Base-by-base conservation (phyloP, 768 basidiomycete species). In the Mycena floridula region DNA sequence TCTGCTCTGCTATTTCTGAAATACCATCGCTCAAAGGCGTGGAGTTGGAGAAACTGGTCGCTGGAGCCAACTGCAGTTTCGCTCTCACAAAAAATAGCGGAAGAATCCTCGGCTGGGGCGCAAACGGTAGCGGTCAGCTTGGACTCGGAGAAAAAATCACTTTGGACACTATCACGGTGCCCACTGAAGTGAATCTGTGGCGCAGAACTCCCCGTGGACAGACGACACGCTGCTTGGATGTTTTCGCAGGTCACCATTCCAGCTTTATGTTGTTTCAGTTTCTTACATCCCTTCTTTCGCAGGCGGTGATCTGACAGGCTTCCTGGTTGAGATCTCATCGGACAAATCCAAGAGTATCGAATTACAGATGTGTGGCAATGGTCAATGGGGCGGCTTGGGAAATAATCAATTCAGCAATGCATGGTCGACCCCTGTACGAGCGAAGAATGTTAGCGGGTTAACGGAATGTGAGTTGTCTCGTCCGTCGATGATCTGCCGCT, bases 61-160 rank as follows among this genome's bases (percentile, higher is more conserved):
- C 90, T 21, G 89, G 89, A 2, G 68, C 70, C 28, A 72, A 81
- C 44, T 81, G 76, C 38, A 91, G 86, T 54, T 90, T 89, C 55
- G 82, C 73, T 8, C 69, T 80, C 21, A 90, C 89, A 0, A 46
- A 51, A 3, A 54, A 63, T 5, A 62, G 68, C 2, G 93, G 91
- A 2, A 70, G 80, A 43, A 86, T 94, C 8, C 73, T 97, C 16
- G 89, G 82, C 0, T 95, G 88, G 80, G 93, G 93, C 37, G 89
- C 89, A 1, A 95, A 96, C 58, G 82, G 88, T 50, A 47, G 16
- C 53, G 88, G 89, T 22, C 92, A 97, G 65, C 73, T 94, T 37
- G 92, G 90, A 32, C 65, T 91, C 21, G 89, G 88, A 13, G 66
- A 69, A 13, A 73, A 74, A 45, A 70, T 82, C 9, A 68, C 76